Evolutionary conservation across 2,329 filamentous ascomycete genomes (phyloP).

Genomic region (Ophiostoma montium): DNA sequence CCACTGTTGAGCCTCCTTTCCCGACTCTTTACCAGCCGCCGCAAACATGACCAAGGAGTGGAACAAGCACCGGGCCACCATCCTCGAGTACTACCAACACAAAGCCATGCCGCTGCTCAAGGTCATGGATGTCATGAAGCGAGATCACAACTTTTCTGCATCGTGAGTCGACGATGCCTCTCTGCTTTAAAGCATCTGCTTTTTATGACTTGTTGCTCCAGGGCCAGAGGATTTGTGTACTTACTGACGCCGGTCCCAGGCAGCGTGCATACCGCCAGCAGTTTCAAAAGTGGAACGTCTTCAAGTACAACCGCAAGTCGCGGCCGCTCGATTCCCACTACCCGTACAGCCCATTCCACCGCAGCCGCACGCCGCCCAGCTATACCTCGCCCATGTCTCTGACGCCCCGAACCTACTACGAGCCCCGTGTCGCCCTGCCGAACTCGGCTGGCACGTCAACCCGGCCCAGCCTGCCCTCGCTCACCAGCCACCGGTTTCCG

Average conservation of each 20-base stretch:
- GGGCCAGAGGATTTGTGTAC: neutral
- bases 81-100: slow-evolving; percentile 24
- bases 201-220: neutral
- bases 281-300: slow-evolving; percentile 1
- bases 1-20: no score
- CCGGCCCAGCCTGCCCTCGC: no score
- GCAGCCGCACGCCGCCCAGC: neutral
- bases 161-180: slow-evolving; percentile 7
- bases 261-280: slow-evolving; percentile 7
- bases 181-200: no score
- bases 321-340: neutral
- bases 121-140: neutral
- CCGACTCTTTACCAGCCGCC: neutral
- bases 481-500: no score
- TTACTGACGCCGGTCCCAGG: neutral
- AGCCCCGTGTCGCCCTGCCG: no score
- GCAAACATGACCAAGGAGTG: slow-evolving; percentile 33
- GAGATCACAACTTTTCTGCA: neutral
- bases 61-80: slow-evolving; percentile 22
- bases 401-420: no score
- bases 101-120: neutral
- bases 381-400: no score
- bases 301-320: slow-evolving; percentile 7
- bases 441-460: no score
- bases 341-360: neutral